Base-by-base conservation (phyloP, 345 rosid genomes). In the Corchorus olitorius region DNA sequence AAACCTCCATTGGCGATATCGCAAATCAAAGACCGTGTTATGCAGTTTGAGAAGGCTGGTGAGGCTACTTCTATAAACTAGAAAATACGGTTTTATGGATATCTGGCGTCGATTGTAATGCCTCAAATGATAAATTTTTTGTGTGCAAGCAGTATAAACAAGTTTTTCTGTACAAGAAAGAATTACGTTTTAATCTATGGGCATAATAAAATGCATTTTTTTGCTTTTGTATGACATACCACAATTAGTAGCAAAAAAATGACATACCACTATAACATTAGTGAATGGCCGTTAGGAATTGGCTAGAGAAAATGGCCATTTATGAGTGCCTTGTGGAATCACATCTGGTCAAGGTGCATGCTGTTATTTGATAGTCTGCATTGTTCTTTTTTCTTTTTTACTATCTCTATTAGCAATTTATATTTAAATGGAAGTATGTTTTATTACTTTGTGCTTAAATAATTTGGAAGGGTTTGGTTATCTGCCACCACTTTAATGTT, bases 11-110 rank as follows among this genome's bases (percentile, higher is more conserved):
- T 93, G 65, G 85, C 93, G 41, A 83, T 91, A 67, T 80, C 87
- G 35, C 82, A 91, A 85, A 88, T 93, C 72, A 92, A 89, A 80
- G 87, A 87, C 41, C 94, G 97, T 70, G 90, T 93, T 75, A 81
- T 79, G 86, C 97, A 93, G 80, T 96, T 96, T 55, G 86, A 85
- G 87, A 85, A 78, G 73, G 81, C 74, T 70, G 98, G 99, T 96
- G 80, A 86, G 97, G 74, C 34, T 73, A 56, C 55, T 66, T 46
- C 58, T 67, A 8, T 70, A 46, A 33, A 45, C 63, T 72, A 61
- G 49, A 71, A 17, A 61, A 65, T 48, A 43, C 41, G 53, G 16
- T 16, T 68, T n/a, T 22, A 19, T 54, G 41, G 15, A 45, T 71
- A 13, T 75, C 16, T 53, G 35, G 19, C 34, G 69, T 60, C 15